Conservation (phyloP, 495 filamentous ascomycete genomes). For the Xylaria telfairii region DNA sequence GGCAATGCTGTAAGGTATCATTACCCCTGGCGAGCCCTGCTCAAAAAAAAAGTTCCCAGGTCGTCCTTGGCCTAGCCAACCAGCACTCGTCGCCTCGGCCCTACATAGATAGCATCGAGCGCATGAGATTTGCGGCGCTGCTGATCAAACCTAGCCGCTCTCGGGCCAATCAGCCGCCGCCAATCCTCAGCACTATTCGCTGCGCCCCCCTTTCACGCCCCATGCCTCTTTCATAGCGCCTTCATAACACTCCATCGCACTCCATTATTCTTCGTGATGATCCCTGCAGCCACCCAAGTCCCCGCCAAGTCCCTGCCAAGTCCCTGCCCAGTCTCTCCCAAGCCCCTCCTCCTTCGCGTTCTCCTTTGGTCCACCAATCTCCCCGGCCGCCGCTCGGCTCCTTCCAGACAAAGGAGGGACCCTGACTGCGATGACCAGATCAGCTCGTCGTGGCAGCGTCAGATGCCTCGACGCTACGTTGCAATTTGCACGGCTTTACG, state of each 20-base stretch:
- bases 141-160: slow-evolving; percentile 19
- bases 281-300: slow-evolving; percentile 8
- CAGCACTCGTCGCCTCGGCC: slow-evolving; percentile 18
- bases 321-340: neutral
- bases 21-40: slow-evolving; percentile 16
- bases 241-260: slow-evolving; percentile 10
- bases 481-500: neutral
- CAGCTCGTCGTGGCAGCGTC: neutral
- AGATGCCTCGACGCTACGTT: slow-evolving; percentile 16
- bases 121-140: slow-evolving; percentile 15
- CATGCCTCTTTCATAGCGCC: slow-evolving; percentile 8
- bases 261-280: slow-evolving; percentile 22
- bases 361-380: slow-evolving; percentile 7
- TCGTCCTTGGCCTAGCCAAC: slow-evolving; percentile 13
- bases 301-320: neutral
- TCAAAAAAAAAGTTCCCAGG: neutral
- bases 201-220: slow-evolving; percentile 16
- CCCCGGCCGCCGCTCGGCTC: slow-evolving; percentile 13
- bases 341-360: slow-evolving; percentile 10
- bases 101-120: neutral
- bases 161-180: slow-evolving; percentile 11
- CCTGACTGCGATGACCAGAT: slow-evolving; percentile 5
- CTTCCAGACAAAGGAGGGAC: slow-evolving; percentile 9
- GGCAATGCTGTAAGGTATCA: too few species aligned
- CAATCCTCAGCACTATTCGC: slow-evolving; percentile 1